A percentile compares a stretch with the other conserved stretches of the same genome.
phyloP scores from a whole-genome alignment of 1,284 basidiomycete genomes.

The Gastroboletus turbinatus region DNA sequence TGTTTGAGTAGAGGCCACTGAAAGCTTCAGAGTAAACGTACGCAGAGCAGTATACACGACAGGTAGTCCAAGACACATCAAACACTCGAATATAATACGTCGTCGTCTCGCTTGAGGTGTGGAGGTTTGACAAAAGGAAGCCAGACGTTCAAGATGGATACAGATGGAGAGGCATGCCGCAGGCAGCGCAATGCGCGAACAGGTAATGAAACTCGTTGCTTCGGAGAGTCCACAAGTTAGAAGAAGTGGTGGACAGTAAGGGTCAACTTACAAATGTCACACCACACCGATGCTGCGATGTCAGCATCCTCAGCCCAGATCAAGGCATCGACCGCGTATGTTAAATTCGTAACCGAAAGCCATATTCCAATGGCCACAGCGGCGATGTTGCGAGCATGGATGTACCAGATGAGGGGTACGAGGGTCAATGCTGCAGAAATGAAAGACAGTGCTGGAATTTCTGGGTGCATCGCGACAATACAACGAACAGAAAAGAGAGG shows the following conservation, averaged over 20 bases:
- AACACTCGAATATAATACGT: constrained; percentile 45
- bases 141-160: constrained; percentile 32
- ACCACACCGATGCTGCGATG: constrained; percentile 31
- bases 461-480: constrained; percentile 43
- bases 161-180: constrained; percentile 52
- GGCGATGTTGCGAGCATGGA: constrained; percentile 47
- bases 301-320: constrained; percentile 29
- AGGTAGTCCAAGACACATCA: constrained; percentile 55
- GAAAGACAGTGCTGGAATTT: constrained; percentile 50
- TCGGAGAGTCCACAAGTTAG: constrained; percentile 22
- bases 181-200: constrained; percentile 45
- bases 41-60: constrained; percentile 57
- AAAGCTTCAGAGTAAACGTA: constrained; percentile 36
- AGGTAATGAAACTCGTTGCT: constrained; percentile 49
- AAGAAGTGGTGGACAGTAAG: neutral
- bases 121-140: constrained; percentile 22
- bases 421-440: constrained; percentile 43
- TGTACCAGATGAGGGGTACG: constrained; percentile 37
- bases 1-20: neutral
- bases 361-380: constrained; percentile 42
- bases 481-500: constrained; percentile 10
- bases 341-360: constrained; percentile 32
- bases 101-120: constrained; percentile 30
- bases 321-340: constrained; percentile 34
- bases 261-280: constrained; percentile 37